Evolutionary conservation across 768 basidiomycete genomes (phyloP), one percentile per base, ranked within the genome.

Genomic region (Cytidiella melzeri): DNA sequence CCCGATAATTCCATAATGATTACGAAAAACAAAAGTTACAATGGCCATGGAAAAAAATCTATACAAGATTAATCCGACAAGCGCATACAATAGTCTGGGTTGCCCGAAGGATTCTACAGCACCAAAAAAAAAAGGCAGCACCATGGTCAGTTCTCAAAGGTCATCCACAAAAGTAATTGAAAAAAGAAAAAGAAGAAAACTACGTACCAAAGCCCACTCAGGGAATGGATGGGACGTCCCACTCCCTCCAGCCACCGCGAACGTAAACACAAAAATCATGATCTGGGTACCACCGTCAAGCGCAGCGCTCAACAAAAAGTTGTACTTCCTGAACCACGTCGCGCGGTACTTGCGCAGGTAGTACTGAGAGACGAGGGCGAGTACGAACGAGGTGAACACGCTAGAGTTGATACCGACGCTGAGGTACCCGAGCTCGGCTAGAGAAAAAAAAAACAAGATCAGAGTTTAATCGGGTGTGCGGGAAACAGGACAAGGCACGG

Each of bases 361-460:
- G 54, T 64, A 73, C 51, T 73, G 73, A 5, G 71, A 73, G 55
- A 74, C 68, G 10, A 73, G 62, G 30, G 70, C 72, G 20, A 74
- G 46, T 11, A 58, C 52, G 60, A 75, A 72, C 1, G 71, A 70
- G 39, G 57, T 69, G 62, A 75, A 73, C 21, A 74, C 67, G 10
- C 69, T 73, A 11, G 71, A 72, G 66, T 80, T 80, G 63, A 80
- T 78, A 12, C 78, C 78, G 39, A 75, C 76, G 48, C 70, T 71
- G 44, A 79, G 64, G 56, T 69, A 74, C 28, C 74, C 74, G 28
- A 76, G 64, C 3, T 69, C 69, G 63, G 69, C 69, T 69, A 34
- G 15, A 34, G 30, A 15, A 15, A 38, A 64, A 13, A 68, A 55
- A 39, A 69, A 11, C 1, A 71, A 67, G 1, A 69, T 70, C 48